Percentiles rank a stretch among this genome's conserved stretches.
Conservation (phyloP, 2,329 filamentous ascomycete genomes). For the Colletotrichum sp. region DNA sequence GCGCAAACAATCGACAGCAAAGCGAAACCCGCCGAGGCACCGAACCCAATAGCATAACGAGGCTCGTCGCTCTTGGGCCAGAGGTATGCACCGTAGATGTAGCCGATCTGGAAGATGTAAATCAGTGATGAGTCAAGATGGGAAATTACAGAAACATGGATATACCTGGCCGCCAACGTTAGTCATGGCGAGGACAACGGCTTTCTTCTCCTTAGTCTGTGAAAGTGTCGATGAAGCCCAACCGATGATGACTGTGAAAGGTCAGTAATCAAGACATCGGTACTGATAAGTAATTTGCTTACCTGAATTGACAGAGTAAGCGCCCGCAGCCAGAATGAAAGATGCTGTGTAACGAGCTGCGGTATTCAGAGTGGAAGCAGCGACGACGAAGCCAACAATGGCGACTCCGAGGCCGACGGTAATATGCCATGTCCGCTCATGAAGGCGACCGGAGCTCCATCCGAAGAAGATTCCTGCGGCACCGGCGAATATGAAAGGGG, state of each 20-base stretch:
- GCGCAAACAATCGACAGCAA: constrained; percentile 40
- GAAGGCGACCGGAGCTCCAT: constrained; percentile 53
- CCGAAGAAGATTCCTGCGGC: constrained; percentile 49
- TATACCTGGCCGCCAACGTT: constrained; percentile 46
- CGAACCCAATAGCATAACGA: constrained; percentile 48
- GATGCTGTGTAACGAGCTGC: constrained; percentile 44
- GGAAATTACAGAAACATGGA: neutral
- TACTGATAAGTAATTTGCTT: rapidly evolving
- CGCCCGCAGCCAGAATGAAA: constrained; percentile 46
- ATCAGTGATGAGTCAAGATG: neutral
- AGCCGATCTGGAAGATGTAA: constrained; percentile 36
- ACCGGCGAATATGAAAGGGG: constrained; percentile 56
- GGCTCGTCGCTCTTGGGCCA: constrained; percentile 51
- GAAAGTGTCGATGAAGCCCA: constrained; percentile 49
- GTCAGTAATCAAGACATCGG: neutral
- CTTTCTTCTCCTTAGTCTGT: constrained; percentile 55
- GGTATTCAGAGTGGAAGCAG: constrained; percentile 40
- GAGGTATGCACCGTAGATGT: constrained; percentile 56
- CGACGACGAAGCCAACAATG: constrained; percentile 46
- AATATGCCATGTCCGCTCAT: constrained; percentile 56
- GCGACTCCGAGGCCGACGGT: constrained; percentile 45
- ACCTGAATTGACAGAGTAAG: constrained; percentile 40
- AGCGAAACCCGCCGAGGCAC: constrained; percentile 48
- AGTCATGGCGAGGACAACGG: constrained; percentile 50
- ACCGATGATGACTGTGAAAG: constrained; percentile 42